Evolutionary conservation across 345 rosid species (phyloP), one percentile per base, ranked within the genome.

Genomic region (Dipteronia sinensis): DNA sequence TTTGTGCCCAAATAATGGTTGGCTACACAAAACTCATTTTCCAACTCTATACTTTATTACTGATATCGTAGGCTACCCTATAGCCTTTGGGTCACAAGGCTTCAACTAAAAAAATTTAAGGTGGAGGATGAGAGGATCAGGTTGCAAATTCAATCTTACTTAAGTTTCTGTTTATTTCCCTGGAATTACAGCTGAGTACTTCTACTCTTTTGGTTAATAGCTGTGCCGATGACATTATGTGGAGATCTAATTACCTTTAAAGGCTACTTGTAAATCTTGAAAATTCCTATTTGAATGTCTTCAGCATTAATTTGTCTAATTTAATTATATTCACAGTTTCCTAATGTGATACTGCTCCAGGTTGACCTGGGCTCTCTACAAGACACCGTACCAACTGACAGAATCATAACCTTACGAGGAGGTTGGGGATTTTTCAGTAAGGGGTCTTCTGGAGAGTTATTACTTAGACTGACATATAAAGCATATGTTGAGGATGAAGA

Each of bases 401-500:
- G 86, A 85, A 81, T 92, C 68, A 91, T 92, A 82, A 87, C 64
- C 76, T 72, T 96, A 83, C 87, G 62, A 87, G 93, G 94, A 69
- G 92, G 94, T 47, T 92, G 95, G 99, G 93, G 92, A 85, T 70
- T 88, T 74, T 87, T 92, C 20, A 74, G 94, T 68, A 93, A 89
- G 78, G 83, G 95, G 31, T 87, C 97, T 80, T 76, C 92, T 25
- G 99, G 99, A 73, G 98, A 94, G 85, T 78, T 96, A 76, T 82
- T 92, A 51, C 91, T 96, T 78, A 90, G 99, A 76, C 91, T 96
- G 65, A 96, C 98, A 62, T 96, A 94, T 83, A 96, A 96, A 89
- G 98, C 89, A 67, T 96, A 94, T 77, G 98, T 94, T 76, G 98
- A 96, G 87, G 99, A 96, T 73, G 99, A 94, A 88, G 99, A 94